These are phyloP conservation scores for Fusarium zealandicum DNA, from an alignment of 2,329 filamentous ascomycete species.

Conservation along the genomic window DNA sequence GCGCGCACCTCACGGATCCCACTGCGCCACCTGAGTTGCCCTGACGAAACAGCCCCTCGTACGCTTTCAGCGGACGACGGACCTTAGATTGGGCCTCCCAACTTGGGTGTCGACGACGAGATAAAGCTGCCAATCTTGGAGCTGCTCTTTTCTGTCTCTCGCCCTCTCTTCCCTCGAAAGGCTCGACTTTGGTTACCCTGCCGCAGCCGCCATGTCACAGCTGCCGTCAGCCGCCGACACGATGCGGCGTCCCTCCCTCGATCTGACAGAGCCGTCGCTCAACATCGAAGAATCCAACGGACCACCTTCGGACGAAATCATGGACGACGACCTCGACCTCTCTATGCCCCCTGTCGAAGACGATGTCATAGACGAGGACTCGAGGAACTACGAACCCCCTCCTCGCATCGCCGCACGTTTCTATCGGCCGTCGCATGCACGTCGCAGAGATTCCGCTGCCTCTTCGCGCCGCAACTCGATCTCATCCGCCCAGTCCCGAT, in stretches of 20 bases:
- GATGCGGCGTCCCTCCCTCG: constrained; percentile 54
- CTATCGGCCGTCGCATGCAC: constrained; percentile 70
- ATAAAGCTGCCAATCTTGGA: constrained; percentile 7
- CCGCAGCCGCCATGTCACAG: constrained; percentile 22
- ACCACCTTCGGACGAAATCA: constrained; percentile 42
- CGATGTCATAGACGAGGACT: constrained; percentile 45
- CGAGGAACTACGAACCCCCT: constrained; percentile 65
- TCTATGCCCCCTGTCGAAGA: constrained; percentile 50
- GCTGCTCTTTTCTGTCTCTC: constrained; percentile 6
- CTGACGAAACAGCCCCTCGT: constrained; percentile 18
- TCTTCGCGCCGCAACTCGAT: constrained; percentile 83
- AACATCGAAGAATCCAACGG: constrained; percentile 48
- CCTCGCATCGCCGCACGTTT: constrained; percentile 81
- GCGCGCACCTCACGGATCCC: constrained; percentile 13
- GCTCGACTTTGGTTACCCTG: neutral
- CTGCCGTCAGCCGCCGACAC: constrained; percentile 37
- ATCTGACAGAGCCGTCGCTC: constrained; percentile 52
- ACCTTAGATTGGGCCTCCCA: constrained; percentile 6
- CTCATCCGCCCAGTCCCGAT: constrained; percentile 76
- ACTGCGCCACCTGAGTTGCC: constrained; percentile 30
- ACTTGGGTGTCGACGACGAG: constrained; percentile 12
- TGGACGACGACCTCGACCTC: constrained; percentile 47
- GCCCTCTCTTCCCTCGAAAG: neutral
- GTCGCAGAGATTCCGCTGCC: constrained; percentile 77
- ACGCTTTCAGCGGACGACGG: constrained; percentile 17